phyloP scores from a whole-genome alignment of 805 yeast species.

The Pichia gijzeniarum region DNA sequence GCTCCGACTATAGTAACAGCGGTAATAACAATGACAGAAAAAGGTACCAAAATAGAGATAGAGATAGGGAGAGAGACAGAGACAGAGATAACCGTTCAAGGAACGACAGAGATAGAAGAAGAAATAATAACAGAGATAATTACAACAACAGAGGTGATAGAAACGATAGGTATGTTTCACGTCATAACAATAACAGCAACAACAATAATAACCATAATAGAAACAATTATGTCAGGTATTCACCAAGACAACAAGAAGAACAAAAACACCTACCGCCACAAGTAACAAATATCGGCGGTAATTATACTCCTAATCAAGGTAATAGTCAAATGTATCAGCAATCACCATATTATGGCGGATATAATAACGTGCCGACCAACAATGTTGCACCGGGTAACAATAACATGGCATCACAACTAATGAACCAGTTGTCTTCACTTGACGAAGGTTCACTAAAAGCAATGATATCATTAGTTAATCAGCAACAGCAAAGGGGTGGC shows the following conservation, averaged over 20 bases:
- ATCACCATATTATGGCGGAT: slow-evolving; percentile 2
- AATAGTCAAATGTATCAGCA: neutral
- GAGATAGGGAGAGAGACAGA: slow-evolving; percentile 1
- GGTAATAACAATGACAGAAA: slow-evolving; percentile 5
- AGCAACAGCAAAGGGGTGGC: slow-evolving; percentile 9
- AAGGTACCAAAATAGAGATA: neutral
- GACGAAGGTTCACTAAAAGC: slow-evolving; percentile 31
- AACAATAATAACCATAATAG: slow-evolving; percentile 2
- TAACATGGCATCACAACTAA: slow-evolving; percentile 7
- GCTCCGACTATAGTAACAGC: neutral
- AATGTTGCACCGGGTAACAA: slow-evolving; percentile 1
- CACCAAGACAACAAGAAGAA: slow-evolving; percentile 11
- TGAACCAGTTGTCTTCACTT: slow-evolving; percentile 22
- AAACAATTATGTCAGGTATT: slow-evolving; percentile 5
- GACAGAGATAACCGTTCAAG: slow-evolving; percentile 1
- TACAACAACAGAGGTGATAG: slow-evolving; percentile 9
- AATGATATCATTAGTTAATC: slow-evolving; percentile 27
- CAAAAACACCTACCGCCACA: slow-evolving; percentile 11
- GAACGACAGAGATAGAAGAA: slow-evolving; percentile 8
- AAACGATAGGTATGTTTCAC: neutral
- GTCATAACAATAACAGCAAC: slow-evolving; percentile 5
- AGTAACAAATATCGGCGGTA: slow-evolving; percentile 4
- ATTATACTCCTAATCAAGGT: slow-evolving; percentile 9
- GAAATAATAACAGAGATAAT: slow-evolving; percentile 6
- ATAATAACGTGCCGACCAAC: too few relatives aligned